phyloP scores from a whole-genome alignment of 164 flowering plant species.

The Malania oleifera region DNA sequence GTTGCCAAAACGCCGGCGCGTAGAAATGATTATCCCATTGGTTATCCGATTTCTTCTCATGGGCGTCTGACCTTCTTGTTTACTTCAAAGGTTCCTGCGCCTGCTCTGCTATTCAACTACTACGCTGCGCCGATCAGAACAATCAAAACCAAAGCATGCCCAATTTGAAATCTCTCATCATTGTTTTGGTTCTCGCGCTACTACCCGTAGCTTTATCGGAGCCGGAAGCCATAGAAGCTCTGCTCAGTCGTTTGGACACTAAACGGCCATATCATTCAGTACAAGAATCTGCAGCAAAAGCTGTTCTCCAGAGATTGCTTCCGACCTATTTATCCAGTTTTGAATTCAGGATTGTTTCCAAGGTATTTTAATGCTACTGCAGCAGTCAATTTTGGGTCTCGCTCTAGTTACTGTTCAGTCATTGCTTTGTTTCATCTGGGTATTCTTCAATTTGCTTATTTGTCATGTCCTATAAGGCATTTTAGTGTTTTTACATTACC shows the following conservation, averaged over 20 bases:
- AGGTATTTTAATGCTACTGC: slow-evolving; percentile 26
- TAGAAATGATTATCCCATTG: too few species aligned
- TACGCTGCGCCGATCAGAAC: too few species aligned
- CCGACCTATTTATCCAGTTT: slow-evolving; percentile 73
- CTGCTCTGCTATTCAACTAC: too few species aligned
- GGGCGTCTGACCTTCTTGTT: too few species aligned
- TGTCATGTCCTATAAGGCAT: too few species aligned
- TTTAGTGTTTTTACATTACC: too few species aligned
- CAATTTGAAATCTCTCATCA: slow-evolving; percentile 3
- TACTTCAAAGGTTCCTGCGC: too few species aligned
- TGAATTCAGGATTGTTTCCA: slow-evolving; percentile 54
- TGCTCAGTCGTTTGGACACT: slow-evolving; percentile 44
- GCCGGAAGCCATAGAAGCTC: slow-evolving; percentile 32
- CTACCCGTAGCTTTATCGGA: slow-evolving; percentile 9
- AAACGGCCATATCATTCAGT: slow-evolving; percentile 38
- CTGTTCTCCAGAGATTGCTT: slow-evolving; percentile 56
- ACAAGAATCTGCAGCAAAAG: slow-evolving; percentile 74
- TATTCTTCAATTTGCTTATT: too few species aligned
- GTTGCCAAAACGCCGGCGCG: too few species aligned
- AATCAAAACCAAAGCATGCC: slow-evolving; percentile 16
- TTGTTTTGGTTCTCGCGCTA: slow-evolving; percentile 9
- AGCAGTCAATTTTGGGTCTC: background rate
- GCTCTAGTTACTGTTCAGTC: too few species aligned
- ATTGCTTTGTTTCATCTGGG: too few species aligned
- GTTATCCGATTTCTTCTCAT: too few species aligned